Evolutionary conservation across 768 basidiomycete genomes (phyloP), one percentile per base, ranked within the genome.

Genomic region (Psilocybe tampanensis): DNA sequence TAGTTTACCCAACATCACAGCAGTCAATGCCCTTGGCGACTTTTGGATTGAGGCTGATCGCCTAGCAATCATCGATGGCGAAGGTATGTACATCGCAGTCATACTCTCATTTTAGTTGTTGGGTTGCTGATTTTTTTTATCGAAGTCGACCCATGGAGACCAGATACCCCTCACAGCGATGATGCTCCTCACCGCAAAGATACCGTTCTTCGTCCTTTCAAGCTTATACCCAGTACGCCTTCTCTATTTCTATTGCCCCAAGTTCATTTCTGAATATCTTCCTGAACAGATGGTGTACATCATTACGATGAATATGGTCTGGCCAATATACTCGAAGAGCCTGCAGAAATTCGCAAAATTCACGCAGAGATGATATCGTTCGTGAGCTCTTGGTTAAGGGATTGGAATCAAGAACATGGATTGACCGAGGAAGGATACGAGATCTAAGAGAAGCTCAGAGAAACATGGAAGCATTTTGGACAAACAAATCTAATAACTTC

Each of bases 61-160:
- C 58, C 73, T 98, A 59, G 95, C 94, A 0, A 86, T 96, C 64
- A 90, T 98, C 55, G 92, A 94, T 63, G 92, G 92, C 8, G 88
- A 92, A 80, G 81, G 90, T 89, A 45, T 8, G 73, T 64, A 24
- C 15, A n/a, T n/a, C n/a, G n/a, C n/a, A n/a, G n/a, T n/a, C n/a
- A n/a, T n/a, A n/a, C n/a, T n/a, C n/a, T n/a, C n/a, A n/a, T n/a
- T n/a, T n/a, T n/a, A n/a, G n/a, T n/a, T n/a, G n/a, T n/a, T n/a
- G 3, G 33, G 17, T 51, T 43, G 7, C 47, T 13, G 29, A 21
- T 44, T 21, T 21, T 34, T 6, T 18, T 44, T 2, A 51, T 34
- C 12, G 21, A 41, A 92, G 91, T 90, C 29, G 94, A 96, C 72
- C 94, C 94, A 15, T 97, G 94, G 94, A 82, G 89, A 55, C 92